phyloP scores from a whole-genome alignment of 176 grass and related monocot genomes.

The Oryza glumipatula region DNA sequence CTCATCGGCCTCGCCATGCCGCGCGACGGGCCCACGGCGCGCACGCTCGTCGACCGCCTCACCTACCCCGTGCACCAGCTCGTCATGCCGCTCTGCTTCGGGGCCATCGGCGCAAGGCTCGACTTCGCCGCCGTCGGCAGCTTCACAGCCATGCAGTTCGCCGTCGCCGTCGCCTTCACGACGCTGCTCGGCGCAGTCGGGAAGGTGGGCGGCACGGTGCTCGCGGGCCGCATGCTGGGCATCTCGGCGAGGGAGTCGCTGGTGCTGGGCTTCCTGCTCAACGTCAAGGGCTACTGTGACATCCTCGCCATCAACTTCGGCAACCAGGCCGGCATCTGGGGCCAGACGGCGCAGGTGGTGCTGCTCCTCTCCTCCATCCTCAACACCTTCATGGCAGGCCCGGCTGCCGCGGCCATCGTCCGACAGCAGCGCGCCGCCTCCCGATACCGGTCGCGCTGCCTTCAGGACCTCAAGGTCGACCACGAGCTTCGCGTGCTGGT shows the following conservation, averaged over 20 bases:
- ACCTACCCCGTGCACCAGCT: conserved; percentile 63
- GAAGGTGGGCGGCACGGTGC: conserved; percentile 67
- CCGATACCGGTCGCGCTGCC: conserved; percentile 49
- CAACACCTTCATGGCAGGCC: conserved; percentile 66
- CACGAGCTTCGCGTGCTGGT: conserved; percentile 64
- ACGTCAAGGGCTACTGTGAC: conserved; percentile 75
- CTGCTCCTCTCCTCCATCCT: conserved; percentile 52
- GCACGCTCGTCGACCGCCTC: conserved; percentile 62
- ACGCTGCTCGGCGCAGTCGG: conserved; percentile 48
- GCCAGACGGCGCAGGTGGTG: conserved; percentile 31
- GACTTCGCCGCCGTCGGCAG: conserved; percentile 40
- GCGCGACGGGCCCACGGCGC: conserved; percentile 58
- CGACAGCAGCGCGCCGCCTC: conserved; percentile 46
- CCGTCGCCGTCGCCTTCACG: conserved; percentile 40
- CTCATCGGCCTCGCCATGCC: conserved; percentile 65
- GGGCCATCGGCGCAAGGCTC: conserved; percentile 42
- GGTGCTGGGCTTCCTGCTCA: conserved; percentile 69
- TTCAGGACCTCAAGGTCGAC: conserved; percentile 50
- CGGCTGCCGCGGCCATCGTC: conserved; percentile 63
- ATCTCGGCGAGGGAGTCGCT: conserved; percentile 49
- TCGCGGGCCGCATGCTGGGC: conserved; percentile 32
- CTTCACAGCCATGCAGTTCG: background rate
- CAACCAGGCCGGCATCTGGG: conserved; percentile 38
- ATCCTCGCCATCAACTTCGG: conserved; percentile 58
- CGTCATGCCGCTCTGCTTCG: conserved; percentile 75